Evolutionary conservation across 208 protist species (phyloP).

Genomic region (Trypanosoma platydactyli): DNA sequence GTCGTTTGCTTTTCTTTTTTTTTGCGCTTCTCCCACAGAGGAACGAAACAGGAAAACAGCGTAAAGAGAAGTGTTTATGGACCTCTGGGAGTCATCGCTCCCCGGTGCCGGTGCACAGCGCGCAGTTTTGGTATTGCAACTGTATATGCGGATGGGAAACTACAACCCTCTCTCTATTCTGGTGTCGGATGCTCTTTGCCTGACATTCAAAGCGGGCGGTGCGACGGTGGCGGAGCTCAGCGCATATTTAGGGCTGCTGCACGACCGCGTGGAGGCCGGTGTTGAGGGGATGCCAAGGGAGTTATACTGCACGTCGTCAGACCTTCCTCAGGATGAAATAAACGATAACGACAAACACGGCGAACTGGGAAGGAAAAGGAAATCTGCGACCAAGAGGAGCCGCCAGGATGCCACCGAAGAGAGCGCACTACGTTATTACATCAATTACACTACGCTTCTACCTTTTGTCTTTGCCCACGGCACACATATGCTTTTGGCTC

Average conservation of each 20-base stretch:
- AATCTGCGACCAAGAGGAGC: conserved; percentile 11
- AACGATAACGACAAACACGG: not conserved
- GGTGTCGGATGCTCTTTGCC: conserved; percentile 67
- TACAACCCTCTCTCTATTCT: conserved; percentile 58
- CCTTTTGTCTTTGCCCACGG: conserved; percentile 78
- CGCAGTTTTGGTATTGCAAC: conserved; percentile 58
- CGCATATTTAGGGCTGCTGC: conserved; percentile 60
- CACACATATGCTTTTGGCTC: conserved; percentile 60
- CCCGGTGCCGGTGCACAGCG: conserved; percentile 76
- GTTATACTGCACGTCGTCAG: conserved; percentile 62
- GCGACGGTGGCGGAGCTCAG: conserved; percentile 67
- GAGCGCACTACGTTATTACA: conserved; percentile 48
- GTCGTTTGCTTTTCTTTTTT: too few species aligned
- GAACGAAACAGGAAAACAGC: not conserved
- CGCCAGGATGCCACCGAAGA: conserved; percentile 26
- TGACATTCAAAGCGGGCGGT: conserved; percentile 69
- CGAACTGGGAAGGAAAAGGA: conserved; percentile 2
- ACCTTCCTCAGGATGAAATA: conserved; percentile 32
- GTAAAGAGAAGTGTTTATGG: conserved; percentile 28
- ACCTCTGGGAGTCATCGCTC: conserved; percentile 45
- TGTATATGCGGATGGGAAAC: conserved; percentile 81
- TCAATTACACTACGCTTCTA: conserved; percentile 78
- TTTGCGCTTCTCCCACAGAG: too few species aligned
- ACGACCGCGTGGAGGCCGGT: conserved; percentile 46
- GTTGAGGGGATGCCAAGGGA: conserved; percentile 59